Evolutionary conservation across 345 rosid species (phyloP), one percentile per base, ranked within the genome.

Genomic region (Sonneratia alba): DNA sequence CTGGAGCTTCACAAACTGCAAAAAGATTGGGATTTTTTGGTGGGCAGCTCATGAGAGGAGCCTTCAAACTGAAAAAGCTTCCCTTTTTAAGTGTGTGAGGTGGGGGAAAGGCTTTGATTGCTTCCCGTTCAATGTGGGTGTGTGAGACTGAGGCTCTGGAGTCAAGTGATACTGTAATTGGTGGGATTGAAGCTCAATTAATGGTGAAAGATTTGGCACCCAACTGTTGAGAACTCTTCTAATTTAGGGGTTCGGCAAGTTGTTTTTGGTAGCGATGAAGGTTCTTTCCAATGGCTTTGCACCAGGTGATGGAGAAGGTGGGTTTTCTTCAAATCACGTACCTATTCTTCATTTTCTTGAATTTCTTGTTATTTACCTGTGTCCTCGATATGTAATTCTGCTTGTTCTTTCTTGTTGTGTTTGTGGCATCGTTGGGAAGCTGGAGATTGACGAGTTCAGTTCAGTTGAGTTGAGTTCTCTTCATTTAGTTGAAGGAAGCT

Each of bases 281-380:
- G 83, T 86, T 85, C 90, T 90, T 74, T 72, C 96, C 73, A 91
- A 87, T 90, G 99, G 96, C 36, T 84, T 82, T 62, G 53, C 87
- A 77, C 74, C 91, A 10, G 89, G 81, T 77, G 79, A 88, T 66
- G 79, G 79, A 45, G 97, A 91, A 90, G 99, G 99, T 95, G 71
- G 53, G 81, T 51, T 65, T 36, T 71, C 61, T 75, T 40, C 49
- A 66, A 62, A 71, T 13, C 3, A 55, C 37, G 27, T 11, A 47
- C 67, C 47, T 53, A 49, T 18, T 56, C 48, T 13, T 68, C 22
- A 45, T 67, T 64, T n/a, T 40, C 45, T 42, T 42, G 45, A 42
- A 42, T 42, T 42, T 5, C 7, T 53, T 62, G 34, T 34, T 22
- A 12, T 51, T 63, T 38, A 48, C 34, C 69, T 47, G 5, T 79